Evolutionary conservation across 2,329 filamentous ascomycete species (phyloP).

Genomic region (Fusarium virguliforme): DNA sequence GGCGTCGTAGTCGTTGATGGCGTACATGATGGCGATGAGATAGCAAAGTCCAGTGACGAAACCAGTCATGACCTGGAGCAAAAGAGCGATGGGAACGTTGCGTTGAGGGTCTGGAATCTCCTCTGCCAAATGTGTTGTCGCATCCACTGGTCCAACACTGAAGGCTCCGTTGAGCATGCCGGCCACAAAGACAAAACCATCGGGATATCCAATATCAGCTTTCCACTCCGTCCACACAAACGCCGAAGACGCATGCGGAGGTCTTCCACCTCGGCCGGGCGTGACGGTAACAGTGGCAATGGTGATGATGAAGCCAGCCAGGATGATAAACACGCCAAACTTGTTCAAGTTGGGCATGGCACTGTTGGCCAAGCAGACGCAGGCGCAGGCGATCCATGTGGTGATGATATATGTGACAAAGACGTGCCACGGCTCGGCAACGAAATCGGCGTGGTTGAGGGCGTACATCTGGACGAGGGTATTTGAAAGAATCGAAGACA

Average conservation of each 20-base stretch:
- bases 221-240: slow-evolving; percentile 62
- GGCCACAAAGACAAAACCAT: slow-evolving; percentile 61
- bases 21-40: slow-evolving; percentile 70
- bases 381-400: slow-evolving; percentile 58
- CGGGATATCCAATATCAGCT: slow-evolving; percentile 58
- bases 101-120: slow-evolving; percentile 70
- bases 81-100: slow-evolving; percentile 70
- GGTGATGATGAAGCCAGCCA: slow-evolving; percentile 70
- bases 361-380: slow-evolving; percentile 70
- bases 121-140: slow-evolving; percentile 76
- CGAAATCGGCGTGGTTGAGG: slow-evolving; percentile 59
- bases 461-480: slow-evolving; percentile 63
- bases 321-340: slow-evolving; percentile 66
- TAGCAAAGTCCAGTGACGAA: slow-evolving; percentile 70
- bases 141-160: slow-evolving; percentile 77
- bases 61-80: slow-evolving; percentile 65
- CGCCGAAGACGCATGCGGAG: slow-evolving; percentile 52
- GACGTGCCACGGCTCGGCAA: slow-evolving; percentile 60
- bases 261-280: slow-evolving; percentile 55
- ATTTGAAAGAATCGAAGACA: slow-evolving; percentile 61
- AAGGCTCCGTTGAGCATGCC: slow-evolving; percentile 77
- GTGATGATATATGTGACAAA: slow-evolving; percentile 61
- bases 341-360: slow-evolving; percentile 68
- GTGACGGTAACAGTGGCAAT: slow-evolving; percentile 71
- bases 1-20: slow-evolving; percentile 70